Conservation (phyloP, 1,284 basidiomycete genomes). For the Apiotrichum gracile region DNA sequence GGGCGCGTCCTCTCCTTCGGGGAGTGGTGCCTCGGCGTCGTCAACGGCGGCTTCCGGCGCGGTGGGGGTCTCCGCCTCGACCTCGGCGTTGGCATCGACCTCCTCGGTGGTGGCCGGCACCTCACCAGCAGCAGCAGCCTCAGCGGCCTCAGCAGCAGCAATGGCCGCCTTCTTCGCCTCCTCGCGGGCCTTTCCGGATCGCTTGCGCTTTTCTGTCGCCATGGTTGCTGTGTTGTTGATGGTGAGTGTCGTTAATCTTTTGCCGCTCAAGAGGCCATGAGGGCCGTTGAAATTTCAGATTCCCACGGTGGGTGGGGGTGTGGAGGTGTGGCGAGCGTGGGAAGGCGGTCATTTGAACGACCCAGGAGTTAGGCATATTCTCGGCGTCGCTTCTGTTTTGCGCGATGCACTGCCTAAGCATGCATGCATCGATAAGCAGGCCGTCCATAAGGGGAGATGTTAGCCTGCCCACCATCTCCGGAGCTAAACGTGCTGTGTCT, state of each 20-base stretch:
- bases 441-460: no score
- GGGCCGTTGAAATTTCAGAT: conserved; percentile 9
- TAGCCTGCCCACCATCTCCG: no score
- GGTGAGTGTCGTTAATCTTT: neutral
- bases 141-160: conserved; percentile 10
- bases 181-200: conserved; percentile 43
- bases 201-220: conserved; percentile 38
- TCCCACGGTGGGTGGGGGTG: conserved; percentile 8
- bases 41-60: neutral
- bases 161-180: conserved; percentile 39
- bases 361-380: neutral
- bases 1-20: neutral
- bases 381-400: no score
- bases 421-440: no score
- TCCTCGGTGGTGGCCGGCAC: conserved; percentile 3
- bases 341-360: neutral
- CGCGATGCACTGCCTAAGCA: no score
- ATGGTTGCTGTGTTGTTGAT: conserved; percentile 5
- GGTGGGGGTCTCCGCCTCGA: neutral
- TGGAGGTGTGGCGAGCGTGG: neutral
- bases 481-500: no score
- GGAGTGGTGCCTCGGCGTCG: neutral
- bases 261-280: neutral
- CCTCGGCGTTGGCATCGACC: neutral
- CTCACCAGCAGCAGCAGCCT: conserved; percentile 12